A percentile compares a stretch with the other conserved stretches of the same genome.
phyloP scores from a whole-genome alignment of 2,329 filamentous ascomycete species.

The Fusarium sp. region DNA sequence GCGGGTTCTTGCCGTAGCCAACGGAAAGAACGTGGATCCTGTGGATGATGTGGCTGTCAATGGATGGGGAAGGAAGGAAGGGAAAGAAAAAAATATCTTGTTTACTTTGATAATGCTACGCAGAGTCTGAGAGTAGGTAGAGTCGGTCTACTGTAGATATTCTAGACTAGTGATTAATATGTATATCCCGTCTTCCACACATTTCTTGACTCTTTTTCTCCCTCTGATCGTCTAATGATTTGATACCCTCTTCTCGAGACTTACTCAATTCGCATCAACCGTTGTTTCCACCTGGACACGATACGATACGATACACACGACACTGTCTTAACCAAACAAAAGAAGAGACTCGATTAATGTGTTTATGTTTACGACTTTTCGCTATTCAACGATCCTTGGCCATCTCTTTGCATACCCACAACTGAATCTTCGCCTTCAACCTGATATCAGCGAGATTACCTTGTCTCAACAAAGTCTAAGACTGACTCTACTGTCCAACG shows the following conservation, averaged over 20 bases:
- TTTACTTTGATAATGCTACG: conserved; percentile 27
- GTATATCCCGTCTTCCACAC: conserved; percentile 33
- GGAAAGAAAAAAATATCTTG: conserved; percentile 16
- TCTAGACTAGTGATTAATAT: conserved; percentile 2
- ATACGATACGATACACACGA: conserved; percentile 9
- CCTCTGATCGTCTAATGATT: conserved; percentile 15
- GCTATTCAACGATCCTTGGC: conserved; percentile 29
- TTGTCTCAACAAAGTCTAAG: conserved; percentile 39
- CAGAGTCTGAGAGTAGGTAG: conserved; percentile 26
- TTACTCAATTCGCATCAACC: conserved; percentile 16
- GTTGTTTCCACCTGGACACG: conserved; percentile 17
- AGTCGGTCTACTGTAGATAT: conserved; percentile 26
- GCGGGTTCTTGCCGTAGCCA: conserved; percentile 39
- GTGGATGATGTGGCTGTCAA: conserved; percentile 47
- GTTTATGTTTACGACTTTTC: conserved; percentile 28
- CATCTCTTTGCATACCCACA: conserved; percentile 32
- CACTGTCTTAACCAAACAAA: conserved; percentile 1
- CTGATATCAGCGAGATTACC: conserved; percentile 34
- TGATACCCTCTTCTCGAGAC: conserved; percentile 17
- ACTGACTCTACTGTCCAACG: conserved; percentile 24
- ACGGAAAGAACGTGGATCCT: conserved; percentile 32
- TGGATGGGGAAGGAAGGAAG: conserved; percentile 41
- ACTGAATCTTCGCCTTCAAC: conserved; percentile 15
- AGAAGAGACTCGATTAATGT: conserved; percentile 15
- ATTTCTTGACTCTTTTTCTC: not conserved